Conservation (phyloP, 2,329 filamentous ascomycete genomes). For the Fonsecaea nubica region DNA sequence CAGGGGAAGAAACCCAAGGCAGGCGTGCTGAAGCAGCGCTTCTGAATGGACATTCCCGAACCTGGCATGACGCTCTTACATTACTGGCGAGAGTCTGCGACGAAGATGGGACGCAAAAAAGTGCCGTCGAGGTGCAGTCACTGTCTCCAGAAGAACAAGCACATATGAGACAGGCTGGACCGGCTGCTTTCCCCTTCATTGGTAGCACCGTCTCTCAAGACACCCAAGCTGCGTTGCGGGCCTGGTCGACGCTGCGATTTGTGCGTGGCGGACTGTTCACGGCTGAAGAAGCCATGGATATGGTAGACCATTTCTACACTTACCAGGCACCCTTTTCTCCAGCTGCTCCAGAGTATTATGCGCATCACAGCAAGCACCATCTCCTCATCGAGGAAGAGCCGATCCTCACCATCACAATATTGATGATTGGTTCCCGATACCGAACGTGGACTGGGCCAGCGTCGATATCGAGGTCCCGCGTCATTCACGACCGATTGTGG, state of each 20-base stretch:
- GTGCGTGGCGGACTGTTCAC: slow-evolving; percentile 12
- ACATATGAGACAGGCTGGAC: slow-evolving; percentile 3
- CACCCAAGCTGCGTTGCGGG: slow-evolving; percentile 7
- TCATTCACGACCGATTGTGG: slow-evolving; percentile 13
- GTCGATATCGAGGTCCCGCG: background rate
- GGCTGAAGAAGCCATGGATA: slow-evolving; percentile 14
- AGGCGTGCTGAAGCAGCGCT: slow-evolving; percentile 8
- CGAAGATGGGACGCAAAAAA: slow-evolving; percentile 4
- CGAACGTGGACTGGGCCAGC: slow-evolving; percentile 12
- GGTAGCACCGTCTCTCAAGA: background rate
- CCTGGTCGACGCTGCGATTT: slow-evolving; percentile 9
- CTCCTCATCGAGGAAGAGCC: slow-evolving; percentile 14
- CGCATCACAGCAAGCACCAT: slow-evolving; percentile 10
- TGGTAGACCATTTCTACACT: slow-evolving; percentile 16
- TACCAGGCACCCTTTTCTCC: slow-evolving; percentile 12
- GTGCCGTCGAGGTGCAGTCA: slow-evolving; percentile 1
- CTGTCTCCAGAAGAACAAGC: slow-evolving; percentile 6
- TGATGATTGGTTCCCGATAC: slow-evolving; percentile 13
- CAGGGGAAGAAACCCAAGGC: slow-evolving; percentile 8
- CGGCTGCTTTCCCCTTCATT: slow-evolving; percentile 9
- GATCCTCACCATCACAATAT: slow-evolving; percentile 9
- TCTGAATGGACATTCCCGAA: slow-evolving; percentile 10
- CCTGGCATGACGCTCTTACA: slow-evolving; percentile 12
- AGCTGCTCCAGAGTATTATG: slow-evolving; percentile 9
- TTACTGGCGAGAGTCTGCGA: slow-evolving; percentile 12